phyloP scores from a whole-genome alignment of 768 basidiomycete species.

The Termitomyces sp. region DNA sequence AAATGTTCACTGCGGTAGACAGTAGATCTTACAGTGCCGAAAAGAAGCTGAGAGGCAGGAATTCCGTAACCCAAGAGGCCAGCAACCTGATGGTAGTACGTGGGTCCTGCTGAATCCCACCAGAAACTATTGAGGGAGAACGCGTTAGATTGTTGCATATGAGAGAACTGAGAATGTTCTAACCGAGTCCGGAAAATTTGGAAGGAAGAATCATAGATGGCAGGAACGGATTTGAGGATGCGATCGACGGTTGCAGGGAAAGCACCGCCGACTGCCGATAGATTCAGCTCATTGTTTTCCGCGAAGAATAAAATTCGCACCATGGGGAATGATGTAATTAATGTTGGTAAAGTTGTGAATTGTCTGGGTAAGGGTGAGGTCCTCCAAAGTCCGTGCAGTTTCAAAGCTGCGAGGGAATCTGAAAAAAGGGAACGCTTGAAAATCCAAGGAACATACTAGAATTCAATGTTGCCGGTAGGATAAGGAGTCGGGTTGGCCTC shows the following conservation, averaged over 20 bases:
- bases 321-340: constrained; percentile 32
- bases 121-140: constrained; percentile 22
- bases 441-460: constrained; percentile 22
- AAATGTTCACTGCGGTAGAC: neutral
- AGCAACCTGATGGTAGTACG: constrained; percentile 30
- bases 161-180: neutral
- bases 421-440: neutral
- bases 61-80: constrained; percentile 29
- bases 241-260: constrained; percentile 33
- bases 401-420: constrained; percentile 20
- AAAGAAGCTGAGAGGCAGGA: constrained; percentile 29
- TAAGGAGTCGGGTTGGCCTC: constrained; percentile 32
- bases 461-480: constrained; percentile 31
- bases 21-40: constrained; percentile 27
- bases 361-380: constrained; percentile 24
- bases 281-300: neutral
- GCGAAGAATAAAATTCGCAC: constrained; percentile 10
- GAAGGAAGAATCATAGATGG: constrained; percentile 30
- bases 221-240: constrained; percentile 26
- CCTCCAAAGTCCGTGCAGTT: constrained; percentile 29
- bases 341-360: constrained; percentile 32
- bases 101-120: constrained; percentile 37
- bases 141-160: neutral
- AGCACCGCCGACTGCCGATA: constrained; percentile 26
- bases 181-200: constrained; percentile 28